Percentiles rank a stretch among this genome's conserved stretches.
Conservation (phyloP, 441 rosid species). For the Euphorbia corollata region DNA sequence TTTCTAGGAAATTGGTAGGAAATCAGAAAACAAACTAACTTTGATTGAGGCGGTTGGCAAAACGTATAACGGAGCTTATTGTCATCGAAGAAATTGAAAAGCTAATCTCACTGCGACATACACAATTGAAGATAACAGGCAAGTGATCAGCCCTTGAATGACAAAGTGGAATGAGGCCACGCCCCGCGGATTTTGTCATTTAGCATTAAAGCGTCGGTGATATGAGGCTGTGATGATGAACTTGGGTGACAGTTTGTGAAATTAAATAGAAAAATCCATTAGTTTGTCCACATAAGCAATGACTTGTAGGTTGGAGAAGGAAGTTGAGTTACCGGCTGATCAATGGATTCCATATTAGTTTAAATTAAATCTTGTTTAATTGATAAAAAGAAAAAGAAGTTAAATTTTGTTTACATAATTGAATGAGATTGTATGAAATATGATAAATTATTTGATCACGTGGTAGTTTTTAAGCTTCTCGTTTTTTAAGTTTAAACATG, state of each 20-base stretch:
- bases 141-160: neutral
- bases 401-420: no score
- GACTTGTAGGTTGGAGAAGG: neutral
- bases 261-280: neutral
- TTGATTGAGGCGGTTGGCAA: constrained; percentile 26
- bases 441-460: no score
- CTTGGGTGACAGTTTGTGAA: neutral
- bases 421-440: no score
- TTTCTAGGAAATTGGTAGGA: neutral
- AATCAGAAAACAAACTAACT: constrained; percentile 14
- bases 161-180: neutral
- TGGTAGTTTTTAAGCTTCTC: no score
- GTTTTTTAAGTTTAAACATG: no score
- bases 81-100: no score
- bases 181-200: neutral
- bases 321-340: neutral
- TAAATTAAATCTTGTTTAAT: no score
- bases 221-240: neutral
- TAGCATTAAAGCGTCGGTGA: neutral
- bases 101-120: neutral
- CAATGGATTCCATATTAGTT: no score
- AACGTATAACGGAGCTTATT: neutral
- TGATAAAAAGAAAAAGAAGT: no score
- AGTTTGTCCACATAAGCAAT: neutral
- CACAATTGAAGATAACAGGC: constrained; percentile 6